Evolutionary conservation across 208 protist genomes (phyloP).

Genomic region (Wallacemonas sp.): DNA sequence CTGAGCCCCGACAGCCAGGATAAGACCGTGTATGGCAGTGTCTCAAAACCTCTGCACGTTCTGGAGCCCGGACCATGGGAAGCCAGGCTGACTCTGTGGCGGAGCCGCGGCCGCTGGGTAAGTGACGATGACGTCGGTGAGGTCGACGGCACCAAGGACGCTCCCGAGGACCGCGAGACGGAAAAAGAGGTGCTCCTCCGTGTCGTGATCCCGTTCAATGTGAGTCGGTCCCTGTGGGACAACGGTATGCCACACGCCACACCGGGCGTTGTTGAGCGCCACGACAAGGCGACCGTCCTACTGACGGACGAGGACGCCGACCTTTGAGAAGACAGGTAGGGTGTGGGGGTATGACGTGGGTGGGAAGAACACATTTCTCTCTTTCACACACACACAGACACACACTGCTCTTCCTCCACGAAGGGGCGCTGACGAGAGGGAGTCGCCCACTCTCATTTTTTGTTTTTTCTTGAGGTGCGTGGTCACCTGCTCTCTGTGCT

Average conservation of each 20-base stretch:
- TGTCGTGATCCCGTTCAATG: slow-evolving; percentile 56
- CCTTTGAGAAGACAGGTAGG: not conserved
- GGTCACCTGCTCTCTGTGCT: no score
- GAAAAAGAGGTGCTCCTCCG: slow-evolving; percentile 48
- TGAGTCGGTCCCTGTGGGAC: slow-evolving; percentile 5
- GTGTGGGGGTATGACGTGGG: no score
- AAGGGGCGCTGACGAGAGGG: no score
- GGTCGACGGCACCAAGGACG: no score
- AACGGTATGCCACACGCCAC: not conserved
- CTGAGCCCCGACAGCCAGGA: not conserved
- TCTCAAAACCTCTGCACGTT: slow-evolving; percentile 70
- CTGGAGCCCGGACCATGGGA: slow-evolving; percentile 49
- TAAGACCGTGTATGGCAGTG: slow-evolving; percentile 22
- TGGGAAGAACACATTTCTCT: no score
- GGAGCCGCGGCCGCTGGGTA: slow-evolving; percentile 10
- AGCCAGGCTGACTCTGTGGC: slow-evolving; percentile 51
- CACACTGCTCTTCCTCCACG: not conserved
- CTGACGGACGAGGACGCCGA: not conserved
- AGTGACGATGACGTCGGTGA: not conserved
- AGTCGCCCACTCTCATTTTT: slow-evolving; percentile 8
- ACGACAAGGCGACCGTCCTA: not conserved
- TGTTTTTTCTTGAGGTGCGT: not conserved
- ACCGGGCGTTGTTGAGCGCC: not conserved
- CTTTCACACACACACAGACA: slow-evolving; percentile 12
- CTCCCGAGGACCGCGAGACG: not conserved